phyloP scores from a whole-genome alignment of 306 rosid genomes.

The Mucuna pruriens region DNA sequence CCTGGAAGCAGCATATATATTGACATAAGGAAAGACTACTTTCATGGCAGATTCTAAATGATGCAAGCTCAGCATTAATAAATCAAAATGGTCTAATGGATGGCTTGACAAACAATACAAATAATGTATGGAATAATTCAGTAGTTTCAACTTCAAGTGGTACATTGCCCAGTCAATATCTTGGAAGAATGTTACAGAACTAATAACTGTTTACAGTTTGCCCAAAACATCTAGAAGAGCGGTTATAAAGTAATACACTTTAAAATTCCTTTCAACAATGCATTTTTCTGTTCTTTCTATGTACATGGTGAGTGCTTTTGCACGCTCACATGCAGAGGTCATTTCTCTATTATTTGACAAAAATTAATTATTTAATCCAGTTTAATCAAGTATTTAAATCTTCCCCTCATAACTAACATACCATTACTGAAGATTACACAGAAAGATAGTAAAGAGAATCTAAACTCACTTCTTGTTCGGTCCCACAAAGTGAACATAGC shows the following conservation, averaged over 20 bases:
- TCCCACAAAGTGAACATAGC: slow-evolving; percentile 80
- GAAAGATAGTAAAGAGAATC: slow-evolving; percentile 1
- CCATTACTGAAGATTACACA: neutral
- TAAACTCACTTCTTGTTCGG: slow-evolving; percentile 81
- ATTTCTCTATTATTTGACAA: neutral
- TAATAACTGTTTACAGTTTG: too few relatives aligned
- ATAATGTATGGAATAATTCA: neutral
- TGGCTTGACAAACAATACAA: neutral
- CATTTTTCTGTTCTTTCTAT: neutral
- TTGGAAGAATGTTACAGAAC: too few relatives aligned
- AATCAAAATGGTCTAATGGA: neutral
- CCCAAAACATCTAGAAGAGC: too few relatives aligned
- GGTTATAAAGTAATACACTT: neutral
- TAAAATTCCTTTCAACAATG: neutral
- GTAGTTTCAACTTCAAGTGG: neutral
- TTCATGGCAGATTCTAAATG: neutral
- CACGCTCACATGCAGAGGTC: neutral
- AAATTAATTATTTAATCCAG: neutral
- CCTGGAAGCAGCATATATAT: slow-evolving; percentile 57
- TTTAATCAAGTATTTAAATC: neutral
- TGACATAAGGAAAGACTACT: slow-evolving; percentile 23
- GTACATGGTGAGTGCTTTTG: neutral
- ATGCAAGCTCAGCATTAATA: neutral
- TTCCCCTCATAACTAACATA: neutral
- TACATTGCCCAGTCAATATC: neutral